Evolutionary conservation across 345 rosid species (phyloP).

Genomic region (Mangifera indica): DNA sequence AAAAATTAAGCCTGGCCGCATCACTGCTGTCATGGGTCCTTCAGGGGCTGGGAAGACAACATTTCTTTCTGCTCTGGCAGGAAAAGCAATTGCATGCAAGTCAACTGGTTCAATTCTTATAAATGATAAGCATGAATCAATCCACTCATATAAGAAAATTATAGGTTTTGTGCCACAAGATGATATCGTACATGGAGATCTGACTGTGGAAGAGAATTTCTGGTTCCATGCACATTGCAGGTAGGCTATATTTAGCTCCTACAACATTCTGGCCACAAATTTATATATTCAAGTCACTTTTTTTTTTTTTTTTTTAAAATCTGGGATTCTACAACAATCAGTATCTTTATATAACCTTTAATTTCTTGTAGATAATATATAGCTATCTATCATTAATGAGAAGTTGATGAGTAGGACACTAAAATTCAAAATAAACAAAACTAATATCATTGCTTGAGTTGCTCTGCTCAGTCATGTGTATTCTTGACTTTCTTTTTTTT

Average conservation of each 20-base stretch:
- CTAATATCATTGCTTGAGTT: background rate
- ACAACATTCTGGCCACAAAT: background rate
- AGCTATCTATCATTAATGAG: background rate
- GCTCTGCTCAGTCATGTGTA: conserved; percentile 9
- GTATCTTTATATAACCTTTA: background rate
- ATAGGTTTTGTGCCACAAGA: conserved; percentile 96
- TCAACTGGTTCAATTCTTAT: conserved; percentile 64
- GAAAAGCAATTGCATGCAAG: conserved; percentile 79
- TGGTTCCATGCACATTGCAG: conserved; percentile 96
- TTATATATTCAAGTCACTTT: background rate
- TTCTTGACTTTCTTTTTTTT: background rate
- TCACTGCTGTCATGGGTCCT: conserved; percentile 97
- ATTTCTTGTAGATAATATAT: background rate
- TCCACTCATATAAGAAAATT: conserved; percentile 78
- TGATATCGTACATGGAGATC: conserved; percentile 90
- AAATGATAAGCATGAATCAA: conserved; percentile 69
- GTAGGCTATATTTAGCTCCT: conserved; percentile 25
- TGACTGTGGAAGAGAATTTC: conserved; percentile 94
- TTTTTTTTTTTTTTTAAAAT: background rate
- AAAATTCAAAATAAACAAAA: background rate
- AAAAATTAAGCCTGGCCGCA: conserved; percentile 71
- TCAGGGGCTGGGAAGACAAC: conserved; percentile 99
- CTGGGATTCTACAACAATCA: background rate
- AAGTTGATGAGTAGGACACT: background rate
- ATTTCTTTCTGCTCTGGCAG: conserved; percentile 82